A percentile compares a stretch with the other conserved stretches of the same genome.
These are phyloP conservation scores for Pleurotus giganteus DNA, from an alignment of 768 basidiomycete genomes.

Conservation along the genomic window DNA sequence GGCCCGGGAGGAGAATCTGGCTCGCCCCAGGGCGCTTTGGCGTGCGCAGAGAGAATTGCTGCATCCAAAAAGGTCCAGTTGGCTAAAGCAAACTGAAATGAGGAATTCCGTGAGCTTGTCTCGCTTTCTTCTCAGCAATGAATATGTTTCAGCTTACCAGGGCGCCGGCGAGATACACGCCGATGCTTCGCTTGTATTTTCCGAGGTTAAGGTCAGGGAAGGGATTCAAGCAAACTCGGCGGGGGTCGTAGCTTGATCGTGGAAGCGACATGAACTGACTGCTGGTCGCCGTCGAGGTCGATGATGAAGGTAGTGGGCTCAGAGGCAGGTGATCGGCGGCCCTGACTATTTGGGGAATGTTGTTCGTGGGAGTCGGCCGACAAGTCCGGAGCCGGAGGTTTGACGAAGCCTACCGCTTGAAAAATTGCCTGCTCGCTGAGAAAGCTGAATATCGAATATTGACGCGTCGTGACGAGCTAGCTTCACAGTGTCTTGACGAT, in stretches of 20 bases:
- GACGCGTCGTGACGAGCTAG: too few species aligned
- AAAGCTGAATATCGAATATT: too few species aligned
- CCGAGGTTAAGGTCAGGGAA: slow-evolving; percentile 77
- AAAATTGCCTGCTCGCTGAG: too few species aligned
- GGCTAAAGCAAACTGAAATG: slow-evolving; percentile 85
- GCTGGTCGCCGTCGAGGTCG: too few species aligned
- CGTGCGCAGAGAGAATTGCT: slow-evolving; percentile 84
- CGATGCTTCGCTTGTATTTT: slow-evolving; percentile 76
- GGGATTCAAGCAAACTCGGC: slow-evolving; percentile 84
- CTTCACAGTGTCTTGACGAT: too few species aligned
- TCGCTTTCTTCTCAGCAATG: background rate
- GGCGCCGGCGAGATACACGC: slow-evolving; percentile 90
- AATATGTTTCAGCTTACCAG: too few species aligned
- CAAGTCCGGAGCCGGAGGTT: too few species aligned
- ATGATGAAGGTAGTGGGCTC: too few species aligned
- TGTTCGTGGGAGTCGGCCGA: too few species aligned
- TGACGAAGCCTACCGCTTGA: too few species aligned
- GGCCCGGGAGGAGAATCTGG: slow-evolving; percentile 61
- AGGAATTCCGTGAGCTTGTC: background rate
- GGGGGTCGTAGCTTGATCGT: slow-evolving; percentile 77
- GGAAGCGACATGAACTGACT: slow-evolving; percentile 77
- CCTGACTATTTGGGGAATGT: too few species aligned
- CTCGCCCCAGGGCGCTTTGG: slow-evolving; percentile 68
- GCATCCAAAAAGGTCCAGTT: slow-evolving; percentile 97
- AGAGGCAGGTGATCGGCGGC: too few species aligned